These are phyloP conservation scores for Pythium dissimile DNA, from an alignment of 352 stramenopile genomes.

Conservation along the genomic window DNA sequence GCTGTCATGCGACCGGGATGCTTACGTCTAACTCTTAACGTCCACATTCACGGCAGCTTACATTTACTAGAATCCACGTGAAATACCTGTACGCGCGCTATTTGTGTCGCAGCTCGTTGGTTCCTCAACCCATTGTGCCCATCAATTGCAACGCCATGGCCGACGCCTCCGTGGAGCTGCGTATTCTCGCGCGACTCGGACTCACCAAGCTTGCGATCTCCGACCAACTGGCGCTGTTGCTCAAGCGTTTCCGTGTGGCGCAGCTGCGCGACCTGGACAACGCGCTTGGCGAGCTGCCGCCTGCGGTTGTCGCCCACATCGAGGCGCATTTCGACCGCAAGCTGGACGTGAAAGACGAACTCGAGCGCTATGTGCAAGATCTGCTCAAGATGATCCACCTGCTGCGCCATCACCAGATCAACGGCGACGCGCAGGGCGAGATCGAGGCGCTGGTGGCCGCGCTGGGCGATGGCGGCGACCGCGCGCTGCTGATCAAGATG, in stretches of 20 bases:
- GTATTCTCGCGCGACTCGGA: conserved; percentile 39
- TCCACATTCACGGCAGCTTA: too few relatives aligned
- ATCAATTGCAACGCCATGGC: neutral
- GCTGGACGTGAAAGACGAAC: conserved; percentile 54
- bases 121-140: too few relatives aligned
- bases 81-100: neutral
- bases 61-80: too few relatives aligned
- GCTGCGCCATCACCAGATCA: conserved; percentile 35
- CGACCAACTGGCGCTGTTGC: conserved; percentile 33
- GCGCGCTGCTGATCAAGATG: conserved; percentile 44
- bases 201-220: conserved; percentile 31
- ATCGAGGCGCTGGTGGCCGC: conserved; percentile 43
- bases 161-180: conserved; percentile 1
- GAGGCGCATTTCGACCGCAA: conserved; percentile 46
- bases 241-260: conserved; percentile 38
- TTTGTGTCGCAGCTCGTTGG: too few relatives aligned
- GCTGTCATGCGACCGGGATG: too few relatives aligned
- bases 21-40: too few relatives aligned
- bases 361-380: conserved; percentile 56
- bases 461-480: conserved; percentile 40
- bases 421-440: conserved; percentile 13
- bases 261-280: conserved; percentile 37
- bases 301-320: conserved; percentile 27
- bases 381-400: conserved; percentile 57
- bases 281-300: conserved; percentile 19